Conservation (phyloP, 1,139 yeast species). For the Magnusiomyces clavatus region DNA sequence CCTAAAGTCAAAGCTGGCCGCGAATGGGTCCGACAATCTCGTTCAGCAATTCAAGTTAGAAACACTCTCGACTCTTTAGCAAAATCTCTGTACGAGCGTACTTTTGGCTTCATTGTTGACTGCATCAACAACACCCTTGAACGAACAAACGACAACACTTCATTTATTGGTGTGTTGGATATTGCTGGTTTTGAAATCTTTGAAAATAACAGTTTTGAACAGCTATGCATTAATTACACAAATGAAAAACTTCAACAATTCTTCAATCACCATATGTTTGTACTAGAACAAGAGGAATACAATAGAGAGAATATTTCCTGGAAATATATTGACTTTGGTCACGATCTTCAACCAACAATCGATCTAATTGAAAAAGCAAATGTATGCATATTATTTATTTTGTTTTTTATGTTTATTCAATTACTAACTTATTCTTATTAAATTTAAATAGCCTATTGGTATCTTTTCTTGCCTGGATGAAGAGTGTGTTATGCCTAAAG, state of each 20-base stretch:
- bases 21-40: slow-evolving; percentile 75
- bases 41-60: slow-evolving; percentile 73
- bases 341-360: slow-evolving; percentile 89
- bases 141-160: slow-evolving; percentile 30
- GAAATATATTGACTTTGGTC: slow-evolving; percentile 97
- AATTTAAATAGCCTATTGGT: slow-evolving; percentile 52
- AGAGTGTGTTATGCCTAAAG: slow-evolving; percentile 91
- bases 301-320: slow-evolving; percentile 89
- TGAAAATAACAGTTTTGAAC: slow-evolving; percentile 87
- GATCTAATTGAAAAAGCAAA: slow-evolving; percentile 71
- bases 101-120: slow-evolving; percentile 71
- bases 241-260: slow-evolving; percentile 95
- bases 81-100: slow-evolving; percentile 74
- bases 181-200: slow-evolving; percentile 98
- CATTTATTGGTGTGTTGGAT: slow-evolving; percentile 88
- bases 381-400: slow-evolving; percentile 7
- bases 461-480: slow-evolving; percentile 86
- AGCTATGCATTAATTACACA: slow-evolving; percentile 91
- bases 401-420: neutral
- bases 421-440: slow-evolving; percentile 3
- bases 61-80: slow-evolving; percentile 82
- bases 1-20: slow-evolving; percentile 91
- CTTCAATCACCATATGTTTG: slow-evolving; percentile 96
- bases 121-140: slow-evolving; percentile 68
- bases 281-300: slow-evolving; percentile 93